Conservation (phyloP, 805 yeast genomes). For the Limtongozyma cylindracea region DNA sequence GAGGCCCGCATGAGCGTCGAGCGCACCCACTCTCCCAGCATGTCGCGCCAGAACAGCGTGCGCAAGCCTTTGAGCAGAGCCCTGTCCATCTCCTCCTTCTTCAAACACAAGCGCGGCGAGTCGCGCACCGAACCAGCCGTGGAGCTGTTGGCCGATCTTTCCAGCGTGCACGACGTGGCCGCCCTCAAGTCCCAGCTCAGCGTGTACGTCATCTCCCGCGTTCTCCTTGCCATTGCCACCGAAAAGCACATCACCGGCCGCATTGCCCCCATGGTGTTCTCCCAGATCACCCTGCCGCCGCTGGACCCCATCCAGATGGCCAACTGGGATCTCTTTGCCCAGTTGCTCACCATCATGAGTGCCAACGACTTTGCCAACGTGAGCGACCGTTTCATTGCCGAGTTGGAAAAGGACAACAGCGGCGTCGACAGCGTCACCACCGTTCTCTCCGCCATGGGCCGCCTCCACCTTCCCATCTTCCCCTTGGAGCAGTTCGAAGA, state of each 20-base stretch:
- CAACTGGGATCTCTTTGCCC: conserved; percentile 85
- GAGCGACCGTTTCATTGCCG: conserved; percentile 83
- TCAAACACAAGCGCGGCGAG: too few species aligned
- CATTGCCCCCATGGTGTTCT: conserved; percentile 80
- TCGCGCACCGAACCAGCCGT: too few species aligned
- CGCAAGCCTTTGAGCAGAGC: too few species aligned
- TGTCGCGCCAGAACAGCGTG: too few species aligned
- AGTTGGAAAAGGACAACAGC: conserved; percentile 44
- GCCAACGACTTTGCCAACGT: conserved; percentile 64
- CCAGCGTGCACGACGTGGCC: conserved; percentile 35
- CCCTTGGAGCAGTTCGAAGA: conserved; percentile 86
- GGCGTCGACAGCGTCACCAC: conserved; percentile 37
- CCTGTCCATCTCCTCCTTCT: too few species aligned
- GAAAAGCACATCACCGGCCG: conserved; percentile 70
- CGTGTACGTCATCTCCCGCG: conserved; percentile 76
- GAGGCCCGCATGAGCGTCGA: too few species aligned
- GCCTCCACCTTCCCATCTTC: conserved; percentile 49
- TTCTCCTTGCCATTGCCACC: conserved; percentile 72
- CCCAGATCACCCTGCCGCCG: conserved; percentile 63
- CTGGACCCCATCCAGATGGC: conserved; percentile 78
- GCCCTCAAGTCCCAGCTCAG: conserved; percentile 73
- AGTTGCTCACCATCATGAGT: conserved; percentile 76
- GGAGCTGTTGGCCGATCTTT: too few species aligned
- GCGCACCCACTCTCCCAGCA: conserved; percentile 1
- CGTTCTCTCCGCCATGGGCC: conserved; percentile 80